Conservation (phyloP, 2,329 filamentous ascomycete species). For the Ceratocystis alfenasii region DNA sequence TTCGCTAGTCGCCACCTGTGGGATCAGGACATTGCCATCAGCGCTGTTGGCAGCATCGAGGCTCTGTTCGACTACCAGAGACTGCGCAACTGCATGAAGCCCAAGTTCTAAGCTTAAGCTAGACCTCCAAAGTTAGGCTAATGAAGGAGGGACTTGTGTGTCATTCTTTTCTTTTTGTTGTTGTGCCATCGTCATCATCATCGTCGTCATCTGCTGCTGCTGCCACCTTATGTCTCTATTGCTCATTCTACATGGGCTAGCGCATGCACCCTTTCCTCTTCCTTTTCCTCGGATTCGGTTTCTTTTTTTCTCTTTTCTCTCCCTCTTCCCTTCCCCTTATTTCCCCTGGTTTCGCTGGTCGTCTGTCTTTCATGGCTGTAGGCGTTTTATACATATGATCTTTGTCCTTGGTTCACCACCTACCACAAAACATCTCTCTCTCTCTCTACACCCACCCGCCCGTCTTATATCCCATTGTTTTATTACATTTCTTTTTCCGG, state of each 20-base stretch:
- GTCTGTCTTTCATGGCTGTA: conserved; percentile 15
- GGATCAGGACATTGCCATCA: conserved; percentile 93
- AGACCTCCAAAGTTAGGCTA: conserved; percentile 19
- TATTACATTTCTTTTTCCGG: conserved; percentile 20
- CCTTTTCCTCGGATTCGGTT: not conserved
- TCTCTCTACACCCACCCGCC: not conserved
- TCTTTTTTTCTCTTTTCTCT: not conserved
- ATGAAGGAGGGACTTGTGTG: conserved; percentile 21
- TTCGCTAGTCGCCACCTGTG: conserved; percentile 92
- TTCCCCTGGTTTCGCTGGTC: conserved; percentile 19
- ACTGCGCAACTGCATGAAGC: conserved; percentile 74
- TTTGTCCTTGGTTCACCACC: conserved; percentile 18
- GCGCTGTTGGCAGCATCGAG: conserved; percentile 86
- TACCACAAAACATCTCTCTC: not conserved
- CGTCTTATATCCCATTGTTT: conserved; percentile 21
- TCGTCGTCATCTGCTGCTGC: conserved; percentile 3
- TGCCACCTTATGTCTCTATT: conserved; percentile 17
- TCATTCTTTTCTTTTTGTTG: conserved; percentile 9
- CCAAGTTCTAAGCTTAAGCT: conserved; percentile 47
- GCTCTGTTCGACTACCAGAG: conserved; percentile 68
- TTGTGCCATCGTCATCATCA: conserved; percentile 20
- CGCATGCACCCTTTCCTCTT: not conserved
- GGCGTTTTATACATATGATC: conserved; percentile 18
- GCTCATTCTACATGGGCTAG: not conserved
- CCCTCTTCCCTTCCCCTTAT: conserved; percentile 15